A percentile compares a stretch with the other conserved stretches of the same genome.
phyloP scores from a whole-genome alignment of 306 rosid species.

The Cucurbita moschata region DNA sequence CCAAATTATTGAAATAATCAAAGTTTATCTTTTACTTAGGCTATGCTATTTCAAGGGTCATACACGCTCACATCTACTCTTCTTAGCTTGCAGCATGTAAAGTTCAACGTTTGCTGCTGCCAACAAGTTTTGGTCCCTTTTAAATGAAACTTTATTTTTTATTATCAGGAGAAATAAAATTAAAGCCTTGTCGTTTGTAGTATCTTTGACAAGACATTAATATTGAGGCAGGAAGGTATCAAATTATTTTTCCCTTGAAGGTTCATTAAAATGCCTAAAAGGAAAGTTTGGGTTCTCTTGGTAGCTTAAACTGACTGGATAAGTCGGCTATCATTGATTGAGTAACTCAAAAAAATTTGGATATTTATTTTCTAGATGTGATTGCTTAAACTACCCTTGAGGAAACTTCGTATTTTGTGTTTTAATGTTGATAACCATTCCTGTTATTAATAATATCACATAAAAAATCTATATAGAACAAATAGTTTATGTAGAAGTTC shows the following conservation, averaged over 20 bases:
- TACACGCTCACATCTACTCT: neutral
- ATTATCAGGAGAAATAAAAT: neutral
- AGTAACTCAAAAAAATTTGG: neutral
- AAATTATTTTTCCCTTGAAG: neutral
- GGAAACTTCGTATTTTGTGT: neutral
- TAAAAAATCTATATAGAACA: neutral
- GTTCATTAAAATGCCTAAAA: neutral
- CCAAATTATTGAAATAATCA: neutral
- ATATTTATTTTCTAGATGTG: neutral
- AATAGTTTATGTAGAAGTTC: neutral
- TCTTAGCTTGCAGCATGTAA: neutral
- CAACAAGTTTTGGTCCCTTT: conserved; percentile 15
- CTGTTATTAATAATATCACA: neutral
- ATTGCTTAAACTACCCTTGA: neutral
- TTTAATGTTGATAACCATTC: neutral
- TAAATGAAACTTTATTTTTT: neutral
- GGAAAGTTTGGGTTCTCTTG: neutral
- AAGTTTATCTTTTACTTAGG: neutral
- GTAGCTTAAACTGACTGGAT: neutral
- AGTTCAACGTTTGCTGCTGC: conserved; percentile 44
- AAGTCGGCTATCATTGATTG: neutral
- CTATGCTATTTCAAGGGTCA: neutral
- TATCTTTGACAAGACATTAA: neutral
- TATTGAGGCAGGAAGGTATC: neutral
- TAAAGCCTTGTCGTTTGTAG: neutral